Evolutionary conservation across 768 basidiomycete species (phyloP), one percentile per base, ranked within the genome.

Genomic region (Tremella mesenterica): DNA sequence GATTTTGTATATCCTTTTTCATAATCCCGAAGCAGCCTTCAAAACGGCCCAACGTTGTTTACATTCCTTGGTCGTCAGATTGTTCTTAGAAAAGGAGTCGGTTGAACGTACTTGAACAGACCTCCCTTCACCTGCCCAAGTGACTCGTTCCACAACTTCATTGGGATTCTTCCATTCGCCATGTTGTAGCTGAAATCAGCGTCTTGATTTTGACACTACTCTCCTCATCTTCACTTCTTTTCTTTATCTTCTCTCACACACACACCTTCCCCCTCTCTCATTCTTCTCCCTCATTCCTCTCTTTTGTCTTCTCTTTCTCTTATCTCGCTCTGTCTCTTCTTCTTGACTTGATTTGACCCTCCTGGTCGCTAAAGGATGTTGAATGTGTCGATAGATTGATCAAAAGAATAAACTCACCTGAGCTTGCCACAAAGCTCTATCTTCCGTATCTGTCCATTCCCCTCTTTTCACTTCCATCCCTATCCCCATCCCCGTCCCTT

Each of bases 341-440:
- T n/a, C n/a, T n/a, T n/a, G n/a, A n/a, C n/a, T n/a, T n/a, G n/a
- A n/a, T n/a, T n/a, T n/a, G n/a, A n/a, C n/a, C n/a, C n/a, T n/a
- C n/a, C n/a, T n/a, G n/a, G n/a, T n/a, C n/a, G n/a, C n/a, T n/a
- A n/a, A n/a, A n/a, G n/a, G n/a, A n/a, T n/a, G n/a, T 16, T 5
- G 5, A 4, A 23, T 46, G 44, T 46, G 12, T 12, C 13, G 13
- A 44, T 12, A 21, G 12, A 21, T 10, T 12, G 21, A 12, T 14
- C 16, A 25, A 13, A 29, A 26, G 46, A 21, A 20, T 39, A 14
- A 18, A 41, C 49, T 18, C 33, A 51, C 49, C 28, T 51, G 49
- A 3, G 49, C 33, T 23, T 29, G 23, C 49, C 49, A 51, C 26
- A 51, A 13, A 9, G 49, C 49, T 38, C 49, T 4, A 23, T 51